Percentiles rank a stretch among this genome's conserved stretches.
These are phyloP conservation scores for Dothistroma septosporum DNA, from an alignment of 2,329 filamentous ascomycete genomes.

Conservation along the genomic window DNA sequence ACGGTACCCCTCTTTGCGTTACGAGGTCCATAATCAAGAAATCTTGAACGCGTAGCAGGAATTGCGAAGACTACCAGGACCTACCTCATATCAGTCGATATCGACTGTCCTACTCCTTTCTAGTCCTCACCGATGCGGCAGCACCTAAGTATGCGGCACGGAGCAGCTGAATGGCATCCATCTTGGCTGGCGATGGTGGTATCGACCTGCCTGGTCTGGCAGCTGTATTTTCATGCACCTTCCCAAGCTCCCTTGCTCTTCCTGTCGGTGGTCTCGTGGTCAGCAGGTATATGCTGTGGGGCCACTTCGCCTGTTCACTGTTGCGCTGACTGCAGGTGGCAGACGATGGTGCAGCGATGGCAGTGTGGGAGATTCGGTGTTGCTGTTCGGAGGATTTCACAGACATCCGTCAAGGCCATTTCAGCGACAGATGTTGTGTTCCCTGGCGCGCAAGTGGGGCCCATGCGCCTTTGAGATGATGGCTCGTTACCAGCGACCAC, in stretches of 20 bases:
- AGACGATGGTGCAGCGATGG: not conserved
- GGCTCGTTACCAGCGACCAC: not conserved
- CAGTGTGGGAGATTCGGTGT: not conserved
- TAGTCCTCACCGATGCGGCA: slow-evolving; percentile 20
- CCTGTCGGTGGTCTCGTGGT: not conserved
- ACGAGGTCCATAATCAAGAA: slow-evolving; percentile 59
- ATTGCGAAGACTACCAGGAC: slow-evolving; percentile 50
- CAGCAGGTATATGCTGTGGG: not conserved
- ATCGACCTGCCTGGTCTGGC: not conserved
- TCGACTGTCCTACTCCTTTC: not conserved
- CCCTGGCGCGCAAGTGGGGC: not conserved
- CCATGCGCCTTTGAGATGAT: not conserved
- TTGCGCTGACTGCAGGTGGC: not conserved
- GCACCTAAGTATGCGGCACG: slow-evolving; percentile 21
- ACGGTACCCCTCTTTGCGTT: slow-evolving; percentile 15
- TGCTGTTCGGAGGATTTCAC: not conserved
- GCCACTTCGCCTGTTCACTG: not conserved
- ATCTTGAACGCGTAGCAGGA: slow-evolving; percentile 51
- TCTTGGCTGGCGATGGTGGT: not conserved
- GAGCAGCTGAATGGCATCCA: slow-evolving; percentile 15
- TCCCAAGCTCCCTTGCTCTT: not conserved
- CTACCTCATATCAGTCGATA: slow-evolving; percentile 34
- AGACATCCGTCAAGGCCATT: not conserved
- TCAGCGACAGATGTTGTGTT: not conserved
- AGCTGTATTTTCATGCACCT: not conserved